These are phyloP conservation scores for Phycomyces blakesleeanus DNA, from an alignment of 192 early-diverging fungal genomes.

Conservation along the genomic window DNA sequence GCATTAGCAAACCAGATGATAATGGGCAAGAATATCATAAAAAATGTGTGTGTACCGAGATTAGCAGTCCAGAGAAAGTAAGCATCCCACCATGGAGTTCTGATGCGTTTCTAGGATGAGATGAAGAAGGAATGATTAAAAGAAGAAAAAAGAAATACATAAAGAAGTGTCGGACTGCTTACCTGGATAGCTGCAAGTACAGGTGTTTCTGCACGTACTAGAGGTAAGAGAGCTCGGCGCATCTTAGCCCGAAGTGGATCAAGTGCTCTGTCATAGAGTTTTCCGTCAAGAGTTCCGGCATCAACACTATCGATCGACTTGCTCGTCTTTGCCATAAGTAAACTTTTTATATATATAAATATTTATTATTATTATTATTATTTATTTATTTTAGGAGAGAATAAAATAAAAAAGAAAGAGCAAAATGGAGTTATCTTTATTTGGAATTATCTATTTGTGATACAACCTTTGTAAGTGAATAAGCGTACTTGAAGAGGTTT, in stretches of 20 bases:
- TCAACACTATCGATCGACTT: slow-evolving; percentile 36
- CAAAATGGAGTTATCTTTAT: neutral
- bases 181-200: slow-evolving; percentile 51
- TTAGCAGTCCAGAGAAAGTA: slow-evolving; percentile 69
- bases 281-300: slow-evolving; percentile 50
- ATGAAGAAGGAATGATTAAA: neutral
- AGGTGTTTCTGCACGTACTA: slow-evolving; percentile 44
- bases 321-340: slow-evolving; percentile 24
- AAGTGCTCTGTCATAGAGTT: slow-evolving; percentile 48
- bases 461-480: neutral
- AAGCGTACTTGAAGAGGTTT: neutral
- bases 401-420: neutral
- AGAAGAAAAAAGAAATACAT: too few species aligned
- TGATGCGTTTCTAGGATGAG: slow-evolving; percentile 34
- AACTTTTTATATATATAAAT: neutral
- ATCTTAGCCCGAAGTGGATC: slow-evolving; percentile 39
- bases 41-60: slow-evolving; percentile 87
- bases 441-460: too few species aligned
- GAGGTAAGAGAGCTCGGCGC: slow-evolving; percentile 40
- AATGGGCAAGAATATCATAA: slow-evolving; percentile 75
- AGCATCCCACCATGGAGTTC: slow-evolving; percentile 51
- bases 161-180: slow-evolving; percentile 3
- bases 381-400: too few species aligned
- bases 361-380: too few species aligned
- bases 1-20: slow-evolving; percentile 77